Conservation (phyloP, 2,329 filamentous ascomycete genomes). For the Ophiostoma sp. region DNA sequence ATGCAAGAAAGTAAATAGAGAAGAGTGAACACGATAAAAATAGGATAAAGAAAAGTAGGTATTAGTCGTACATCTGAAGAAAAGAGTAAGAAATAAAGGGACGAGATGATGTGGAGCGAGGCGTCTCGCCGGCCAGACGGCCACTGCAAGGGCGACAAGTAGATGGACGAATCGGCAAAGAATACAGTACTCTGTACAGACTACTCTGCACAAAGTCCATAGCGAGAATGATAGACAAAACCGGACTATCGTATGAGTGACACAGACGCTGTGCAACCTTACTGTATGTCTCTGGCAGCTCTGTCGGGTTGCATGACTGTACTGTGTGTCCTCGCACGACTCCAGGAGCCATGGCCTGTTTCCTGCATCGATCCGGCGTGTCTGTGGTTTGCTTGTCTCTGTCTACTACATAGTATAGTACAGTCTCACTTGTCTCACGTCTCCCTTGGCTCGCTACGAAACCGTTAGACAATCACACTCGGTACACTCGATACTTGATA, state of each 20-base stretch:
- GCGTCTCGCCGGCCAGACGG: conserved; percentile 9
- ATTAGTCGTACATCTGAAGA: neutral
- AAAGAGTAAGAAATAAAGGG: neutral
- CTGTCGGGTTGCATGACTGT: neutral
- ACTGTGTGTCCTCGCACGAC: conserved; percentile 7
- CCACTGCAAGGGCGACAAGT: neutral
- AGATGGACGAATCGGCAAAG: neutral
- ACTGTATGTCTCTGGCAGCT: neutral
- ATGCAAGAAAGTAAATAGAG: conserved; percentile 1
- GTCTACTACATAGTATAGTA: neutral
- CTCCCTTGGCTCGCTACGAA: neutral
- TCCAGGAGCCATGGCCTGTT: conserved; percentile 7
- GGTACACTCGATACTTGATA: neutral
- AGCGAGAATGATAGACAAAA: neutral
- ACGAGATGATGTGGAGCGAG: neutral
- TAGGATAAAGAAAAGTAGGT: neutral
- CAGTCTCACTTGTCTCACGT: neutral
- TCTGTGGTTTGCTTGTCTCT: neutral
- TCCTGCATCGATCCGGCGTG: conserved; percentile 1
- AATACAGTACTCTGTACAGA: neutral
- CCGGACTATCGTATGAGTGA: neutral
- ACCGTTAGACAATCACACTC: conserved; percentile 2
- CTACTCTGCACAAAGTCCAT: neutral
- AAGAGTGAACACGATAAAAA: neutral
- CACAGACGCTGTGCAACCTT: neutral